Conservation (phyloP, 768 basidiomycete genomes). For the Cystofilobasidium macerans region DNA sequence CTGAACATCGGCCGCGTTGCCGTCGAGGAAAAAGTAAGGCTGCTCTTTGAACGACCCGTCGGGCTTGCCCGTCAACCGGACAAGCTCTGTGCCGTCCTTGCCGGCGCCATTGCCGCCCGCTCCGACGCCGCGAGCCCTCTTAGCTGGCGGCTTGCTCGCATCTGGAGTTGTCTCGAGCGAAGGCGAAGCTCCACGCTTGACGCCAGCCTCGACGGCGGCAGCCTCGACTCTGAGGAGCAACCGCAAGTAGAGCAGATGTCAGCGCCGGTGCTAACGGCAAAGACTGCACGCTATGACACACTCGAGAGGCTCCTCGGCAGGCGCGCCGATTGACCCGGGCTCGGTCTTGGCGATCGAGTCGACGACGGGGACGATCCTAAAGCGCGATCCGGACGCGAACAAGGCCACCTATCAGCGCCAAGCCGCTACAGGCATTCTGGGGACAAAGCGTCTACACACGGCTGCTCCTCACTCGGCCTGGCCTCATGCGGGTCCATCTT, state of each 20-base stretch:
- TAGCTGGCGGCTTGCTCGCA: constrained; percentile 26
- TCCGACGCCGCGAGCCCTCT: constrained; percentile 37
- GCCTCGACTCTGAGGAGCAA: constrained; percentile 1
- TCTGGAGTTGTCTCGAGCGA: constrained; percentile 25
- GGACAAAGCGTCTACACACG: neutral
- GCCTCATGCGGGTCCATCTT: neutral
- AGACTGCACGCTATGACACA: too few relatives aligned
- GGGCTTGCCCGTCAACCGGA: constrained; percentile 16
- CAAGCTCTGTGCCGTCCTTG: constrained; percentile 6
- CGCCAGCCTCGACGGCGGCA: constrained; percentile 1
- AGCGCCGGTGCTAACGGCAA: too few relatives aligned
- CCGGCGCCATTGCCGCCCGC: neutral
- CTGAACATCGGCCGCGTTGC: constrained; percentile 10
- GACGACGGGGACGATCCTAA: constrained; percentile 20
- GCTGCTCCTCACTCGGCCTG: neutral
- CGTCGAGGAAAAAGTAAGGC: constrained; percentile 24
- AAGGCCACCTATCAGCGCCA: neutral
- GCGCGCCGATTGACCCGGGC: constrained; percentile 23
- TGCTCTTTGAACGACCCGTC: constrained; percentile 23
- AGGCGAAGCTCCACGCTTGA: constrained; percentile 33
- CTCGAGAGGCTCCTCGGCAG: constrained; percentile 21
- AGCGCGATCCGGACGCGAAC: neutral
- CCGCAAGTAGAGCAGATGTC: too few relatives aligned
- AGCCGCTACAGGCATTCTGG: neutral
- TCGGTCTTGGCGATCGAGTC: constrained; percentile 15